Conservation (phyloP, 2,329 filamentous ascomycete genomes). For the Fusarium sp. region DNA sequence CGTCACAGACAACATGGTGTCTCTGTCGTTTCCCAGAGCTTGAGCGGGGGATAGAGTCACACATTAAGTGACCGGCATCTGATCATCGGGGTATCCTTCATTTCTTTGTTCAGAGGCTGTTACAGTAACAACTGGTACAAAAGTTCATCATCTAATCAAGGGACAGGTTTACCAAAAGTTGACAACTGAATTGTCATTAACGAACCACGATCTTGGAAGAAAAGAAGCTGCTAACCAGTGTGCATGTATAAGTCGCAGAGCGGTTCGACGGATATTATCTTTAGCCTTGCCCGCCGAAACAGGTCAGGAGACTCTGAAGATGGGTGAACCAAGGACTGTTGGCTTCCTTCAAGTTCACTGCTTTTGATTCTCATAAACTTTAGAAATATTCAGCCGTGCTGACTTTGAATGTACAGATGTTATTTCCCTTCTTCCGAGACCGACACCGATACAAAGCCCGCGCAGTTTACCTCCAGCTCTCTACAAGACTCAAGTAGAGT, state of each 20-base stretch:
- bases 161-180: background rate
- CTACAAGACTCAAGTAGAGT: background rate
- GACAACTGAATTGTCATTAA: background rate
- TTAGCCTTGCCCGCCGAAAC: background rate
- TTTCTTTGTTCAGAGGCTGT: background rate
- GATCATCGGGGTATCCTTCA: background rate
- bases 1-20: constrained; percentile 4
- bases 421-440: background rate
- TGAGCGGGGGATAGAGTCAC: constrained; percentile 81
- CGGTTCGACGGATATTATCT: background rate
- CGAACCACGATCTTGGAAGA: background rate
- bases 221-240: background rate
- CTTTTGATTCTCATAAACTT: no score
- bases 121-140: fast-evolving
- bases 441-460: background rate
- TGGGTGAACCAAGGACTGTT: background rate
- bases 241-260: background rate
- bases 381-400: background rate
- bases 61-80: constrained; percentile 78
- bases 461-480: background rate
- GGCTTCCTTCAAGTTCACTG: background rate
- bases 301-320: background rate
- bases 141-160: background rate
- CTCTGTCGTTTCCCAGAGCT: constrained; percentile 65
- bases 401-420: background rate